Conservation (phyloP, 768 basidiomycete genomes). For the Serendipita vermifera region DNA sequence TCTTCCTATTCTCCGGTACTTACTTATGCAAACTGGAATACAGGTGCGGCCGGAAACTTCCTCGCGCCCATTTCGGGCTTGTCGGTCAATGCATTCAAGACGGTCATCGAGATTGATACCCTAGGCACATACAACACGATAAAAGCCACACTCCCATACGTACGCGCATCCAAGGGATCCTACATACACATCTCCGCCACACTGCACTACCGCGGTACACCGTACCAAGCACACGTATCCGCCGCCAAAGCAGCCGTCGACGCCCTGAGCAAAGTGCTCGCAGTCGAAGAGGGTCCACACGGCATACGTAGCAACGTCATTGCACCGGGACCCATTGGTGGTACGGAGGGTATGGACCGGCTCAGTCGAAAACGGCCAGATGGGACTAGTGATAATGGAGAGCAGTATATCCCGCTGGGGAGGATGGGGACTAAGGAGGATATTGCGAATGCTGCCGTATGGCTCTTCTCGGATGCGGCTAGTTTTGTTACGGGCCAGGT, state of each 20-base stretch:
- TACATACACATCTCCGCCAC: constrained; percentile 87
- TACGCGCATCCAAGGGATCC: constrained; percentile 59
- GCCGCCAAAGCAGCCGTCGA: constrained; percentile 94
- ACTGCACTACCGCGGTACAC: constrained; percentile 75
- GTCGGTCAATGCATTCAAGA: constrained; percentile 82
- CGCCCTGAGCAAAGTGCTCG: constrained; percentile 71
- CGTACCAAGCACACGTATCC: constrained; percentile 85
- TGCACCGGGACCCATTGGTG: constrained; percentile 68
- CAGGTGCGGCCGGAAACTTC: constrained; percentile 95
- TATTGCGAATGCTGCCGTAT: constrained; percentile 57
- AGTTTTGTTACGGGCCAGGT: constrained; percentile 63
- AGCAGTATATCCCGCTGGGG: constrained; percentile 25
- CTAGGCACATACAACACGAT: constrained; percentile 89
- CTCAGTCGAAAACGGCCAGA: constrained; percentile 12
- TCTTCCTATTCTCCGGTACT: background rate
- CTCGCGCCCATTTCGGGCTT: constrained; percentile 71
- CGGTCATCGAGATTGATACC: constrained; percentile 89
- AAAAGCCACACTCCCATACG: constrained; percentile 71
- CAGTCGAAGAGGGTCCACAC: constrained; percentile 86
- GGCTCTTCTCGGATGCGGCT: constrained; percentile 73
- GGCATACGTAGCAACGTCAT: constrained; percentile 88
- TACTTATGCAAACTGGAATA: background rate
- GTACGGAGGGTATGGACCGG: constrained; percentile 42
- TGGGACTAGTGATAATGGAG: background rate
- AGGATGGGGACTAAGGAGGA: constrained; percentile 49